These are phyloP conservation scores for Starmerella floris DNA, from an alignment of 805 yeast species.

Conservation along the genomic window DNA sequence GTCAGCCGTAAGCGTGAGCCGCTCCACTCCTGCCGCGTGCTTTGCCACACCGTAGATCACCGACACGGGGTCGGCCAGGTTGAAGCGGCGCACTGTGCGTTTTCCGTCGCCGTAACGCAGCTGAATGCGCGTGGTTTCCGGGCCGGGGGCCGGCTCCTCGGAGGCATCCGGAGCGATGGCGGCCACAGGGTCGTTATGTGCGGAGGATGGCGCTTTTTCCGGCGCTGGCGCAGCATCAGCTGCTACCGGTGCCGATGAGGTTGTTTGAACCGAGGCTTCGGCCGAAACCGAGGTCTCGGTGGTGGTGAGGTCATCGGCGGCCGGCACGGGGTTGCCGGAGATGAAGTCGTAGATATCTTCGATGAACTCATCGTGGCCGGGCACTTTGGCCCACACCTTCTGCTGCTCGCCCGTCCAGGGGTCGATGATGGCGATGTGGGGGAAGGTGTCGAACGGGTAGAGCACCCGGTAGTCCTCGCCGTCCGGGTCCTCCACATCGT, in stretches of 20 bases:
- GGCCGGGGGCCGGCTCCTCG: constrained; percentile 50
- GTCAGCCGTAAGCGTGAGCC: constrained; percentile 39
- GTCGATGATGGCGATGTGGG: constrained; percentile 84
- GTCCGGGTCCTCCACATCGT: constrained; percentile 59
- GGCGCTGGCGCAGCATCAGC: background rate
- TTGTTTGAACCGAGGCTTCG: background rate
- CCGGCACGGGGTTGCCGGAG: background rate
- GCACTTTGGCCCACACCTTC: constrained; percentile 58
- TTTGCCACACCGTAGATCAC: constrained; percentile 57
- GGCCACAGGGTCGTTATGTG: constrained; percentile 28
- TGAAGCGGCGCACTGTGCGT: constrained; percentile 60
- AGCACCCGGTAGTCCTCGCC: constrained; percentile 61
- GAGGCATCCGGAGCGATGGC: constrained; percentile 39
- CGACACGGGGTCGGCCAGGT: constrained; percentile 43
- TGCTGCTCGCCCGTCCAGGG: constrained; percentile 92
- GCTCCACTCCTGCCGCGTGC: constrained; percentile 31
- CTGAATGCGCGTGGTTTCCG: constrained; percentile 56
- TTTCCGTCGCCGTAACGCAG: constrained; percentile 82
- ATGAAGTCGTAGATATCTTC: constrained; percentile 61
- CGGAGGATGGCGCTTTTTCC: background rate
- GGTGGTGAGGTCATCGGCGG: background rate
- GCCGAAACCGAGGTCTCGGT: background rate
- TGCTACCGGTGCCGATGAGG: background rate
- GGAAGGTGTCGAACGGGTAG: constrained; percentile 55
- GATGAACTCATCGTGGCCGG: constrained; percentile 46